Percentiles rank a stretch among this genome's conserved stretches.
These are phyloP conservation scores for Chrysopogon serrulatus DNA, from an alignment of 176 grass and related monocot species.

Conservation along the genomic window DNA sequence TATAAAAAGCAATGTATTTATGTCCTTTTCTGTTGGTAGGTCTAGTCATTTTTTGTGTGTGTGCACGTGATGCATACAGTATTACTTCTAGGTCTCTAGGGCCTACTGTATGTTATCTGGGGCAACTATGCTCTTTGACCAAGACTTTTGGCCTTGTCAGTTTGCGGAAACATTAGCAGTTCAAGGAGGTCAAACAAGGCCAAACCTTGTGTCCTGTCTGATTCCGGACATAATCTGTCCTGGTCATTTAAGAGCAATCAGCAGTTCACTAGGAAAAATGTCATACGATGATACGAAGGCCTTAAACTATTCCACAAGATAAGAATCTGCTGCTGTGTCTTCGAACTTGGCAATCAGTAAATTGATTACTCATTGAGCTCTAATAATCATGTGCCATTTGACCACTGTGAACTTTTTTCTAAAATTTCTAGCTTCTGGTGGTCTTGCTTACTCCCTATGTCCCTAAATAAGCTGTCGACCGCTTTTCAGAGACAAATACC, in stretches of 20 bases:
- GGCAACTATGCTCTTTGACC: slow-evolving; percentile 31
- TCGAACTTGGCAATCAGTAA: slow-evolving; percentile 1
- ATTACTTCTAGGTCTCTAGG: slow-evolving; percentile 25
- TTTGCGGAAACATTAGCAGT: slow-evolving; percentile 11
- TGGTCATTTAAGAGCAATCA: slow-evolving; percentile 37
- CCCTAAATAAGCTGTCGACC: no score
- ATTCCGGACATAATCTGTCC: slow-evolving; percentile 19
- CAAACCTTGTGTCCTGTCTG: slow-evolving; percentile 20
- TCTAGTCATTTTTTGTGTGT: background rate
- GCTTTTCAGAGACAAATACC: no score
- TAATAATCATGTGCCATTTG: background rate
- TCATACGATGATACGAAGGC: background rate
- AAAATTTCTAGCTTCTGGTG: background rate
- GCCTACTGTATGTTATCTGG: slow-evolving; percentile 36
- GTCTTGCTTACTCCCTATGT: background rate
- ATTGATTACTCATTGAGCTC: background rate
- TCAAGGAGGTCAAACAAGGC: slow-evolving; percentile 61
- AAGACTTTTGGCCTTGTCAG: slow-evolving; percentile 20
- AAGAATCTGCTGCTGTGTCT: slow-evolving; percentile 4
- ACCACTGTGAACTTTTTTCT: background rate
- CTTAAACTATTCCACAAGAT: background rate
- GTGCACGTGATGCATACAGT: slow-evolving; percentile 16
- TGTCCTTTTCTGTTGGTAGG: background rate
- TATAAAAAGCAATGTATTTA: background rate
- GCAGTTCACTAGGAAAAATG: slow-evolving; percentile 18